A percentile compares a stretch with the other conserved stretches of the same genome.
Conservation (phyloP, 1,284 basidiomycete genomes). For the Pseudozyma hubeiensis region DNA sequence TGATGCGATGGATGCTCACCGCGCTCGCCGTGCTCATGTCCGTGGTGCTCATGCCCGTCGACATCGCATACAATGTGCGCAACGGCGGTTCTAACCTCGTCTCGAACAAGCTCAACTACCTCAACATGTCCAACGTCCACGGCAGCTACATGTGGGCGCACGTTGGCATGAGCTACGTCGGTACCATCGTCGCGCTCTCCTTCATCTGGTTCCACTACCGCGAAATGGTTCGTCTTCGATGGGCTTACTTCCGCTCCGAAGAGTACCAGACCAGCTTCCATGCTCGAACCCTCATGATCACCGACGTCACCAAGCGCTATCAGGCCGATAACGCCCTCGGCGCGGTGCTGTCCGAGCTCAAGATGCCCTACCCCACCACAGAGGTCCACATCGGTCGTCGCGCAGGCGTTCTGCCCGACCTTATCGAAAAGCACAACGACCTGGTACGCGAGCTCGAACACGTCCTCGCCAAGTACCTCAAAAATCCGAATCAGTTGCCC, state of each 20-base stretch:
- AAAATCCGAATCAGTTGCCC: conserved; percentile 78
- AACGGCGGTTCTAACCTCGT: conserved; percentile 31
- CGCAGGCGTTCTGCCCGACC: conserved; percentile 79
- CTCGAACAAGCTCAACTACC: conserved; percentile 47
- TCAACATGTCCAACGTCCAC: conserved; percentile 63
- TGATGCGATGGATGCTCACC: conserved; percentile 74
- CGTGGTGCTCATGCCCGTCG: conserved; percentile 82
- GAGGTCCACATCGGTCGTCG: conserved; percentile 83
- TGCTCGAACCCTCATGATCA: conserved; percentile 74
- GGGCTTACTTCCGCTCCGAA: conserved; percentile 63
- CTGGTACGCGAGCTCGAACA: conserved; percentile 85
- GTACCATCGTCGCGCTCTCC: conserved; percentile 53
- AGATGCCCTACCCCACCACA: conserved; percentile 82
- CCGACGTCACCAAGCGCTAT: conserved; percentile 81
- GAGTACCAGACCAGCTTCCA: conserved; percentile 71
- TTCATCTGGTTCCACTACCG: conserved; percentile 64
- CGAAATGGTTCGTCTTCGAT: conserved; percentile 61
- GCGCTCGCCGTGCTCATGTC: conserved; percentile 73
- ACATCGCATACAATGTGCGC: conserved; percentile 69
- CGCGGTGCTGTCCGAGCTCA: conserved; percentile 73
- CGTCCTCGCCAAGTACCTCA: conserved; percentile 83
- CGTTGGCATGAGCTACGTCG: conserved; percentile 66
- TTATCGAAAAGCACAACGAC: conserved; percentile 86
- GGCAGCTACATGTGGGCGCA: conserved; percentile 65
- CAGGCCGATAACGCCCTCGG: conserved; percentile 75